Evolutionary conservation across 306 rosid genomes (phyloP).

Genomic region (Dryas alaskensis): DNA sequence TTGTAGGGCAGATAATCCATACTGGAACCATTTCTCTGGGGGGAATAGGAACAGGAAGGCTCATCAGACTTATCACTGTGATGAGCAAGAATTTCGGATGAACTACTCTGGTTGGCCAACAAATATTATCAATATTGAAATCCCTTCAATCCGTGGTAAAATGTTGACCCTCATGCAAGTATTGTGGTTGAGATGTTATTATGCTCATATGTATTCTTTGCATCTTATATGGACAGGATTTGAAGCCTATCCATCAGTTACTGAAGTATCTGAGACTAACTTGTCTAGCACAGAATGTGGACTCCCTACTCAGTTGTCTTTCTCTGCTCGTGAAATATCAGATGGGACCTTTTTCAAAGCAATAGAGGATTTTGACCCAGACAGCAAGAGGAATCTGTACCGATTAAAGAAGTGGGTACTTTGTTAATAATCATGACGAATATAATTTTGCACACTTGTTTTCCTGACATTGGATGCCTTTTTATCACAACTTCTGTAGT

Average conservation of each 20-base stretch:
- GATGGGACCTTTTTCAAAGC: conserved; percentile 97
- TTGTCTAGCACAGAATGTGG: conserved; percentile 84
- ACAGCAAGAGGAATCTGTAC: conserved; percentile 71
- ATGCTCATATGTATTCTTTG: conserved; percentile 26
- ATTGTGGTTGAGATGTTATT: conserved; percentile 20
- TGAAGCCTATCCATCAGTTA: conserved; percentile 69
- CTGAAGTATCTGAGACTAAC: conserved; percentile 55
- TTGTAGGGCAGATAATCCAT: conserved; percentile 66
- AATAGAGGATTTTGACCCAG: conserved; percentile 91
- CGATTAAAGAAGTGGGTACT: conserved; percentile 74
- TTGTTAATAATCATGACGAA: background rate
- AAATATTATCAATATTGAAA: conserved; percentile 78
- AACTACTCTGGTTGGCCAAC: conserved; percentile 95
- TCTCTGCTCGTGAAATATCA: conserved; percentile 90
- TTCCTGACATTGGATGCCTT: conserved; percentile 24
- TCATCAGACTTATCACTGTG: conserved; percentile 63
- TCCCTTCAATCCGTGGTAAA: conserved; percentile 73
- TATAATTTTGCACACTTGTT: background rate
- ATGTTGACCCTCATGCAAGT: conserved; percentile 26
- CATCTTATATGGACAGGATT: conserved; percentile 49
- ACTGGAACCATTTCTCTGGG: conserved; percentile 66
- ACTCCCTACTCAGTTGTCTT: conserved; percentile 85
- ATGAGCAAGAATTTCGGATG: conserved; percentile 52
- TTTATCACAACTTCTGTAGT: conserved; percentile 9
- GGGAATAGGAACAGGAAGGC: conserved; percentile 28